Evolutionary conservation across 495 filamentous ascomycete species (phyloP), one percentile per base, ranked within the genome.

Genomic region (Daldinia childiae): DNA sequence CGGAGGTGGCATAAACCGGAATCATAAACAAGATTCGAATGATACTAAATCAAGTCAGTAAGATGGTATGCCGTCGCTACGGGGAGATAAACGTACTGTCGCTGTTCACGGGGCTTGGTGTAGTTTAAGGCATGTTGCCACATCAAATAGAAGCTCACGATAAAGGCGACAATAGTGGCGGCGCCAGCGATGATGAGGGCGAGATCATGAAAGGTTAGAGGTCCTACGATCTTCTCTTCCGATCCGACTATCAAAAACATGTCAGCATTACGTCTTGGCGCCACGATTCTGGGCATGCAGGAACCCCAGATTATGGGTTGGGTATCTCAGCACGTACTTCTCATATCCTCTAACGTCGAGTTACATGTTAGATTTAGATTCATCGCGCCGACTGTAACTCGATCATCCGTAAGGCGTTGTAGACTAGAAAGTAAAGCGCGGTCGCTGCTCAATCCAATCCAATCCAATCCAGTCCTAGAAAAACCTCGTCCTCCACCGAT

Each of bases 11-110:
- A 76, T 97, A 97, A 58, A 97, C 84, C 27, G 94, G 94, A 32
- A 97, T 87, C 93, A 97, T 96, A 74, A 93, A 90, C 4, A 97
- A 86, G 65, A 97, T 95, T 48, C 94, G 92, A 64, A 97, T 94
- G 67, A 97, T 95, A 77, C 84, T 88, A 68, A 19, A 45, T 30
- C 24, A 17, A 54, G 54, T 57, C 15, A 58, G 62, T 75, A 63
- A 76, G 62, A 52, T 58, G 1, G n/a, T 30, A 57, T n/a, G 55
- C 6, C 24, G 51, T 62, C 8, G 38, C 12, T 3, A 9, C 5
- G 34, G 14, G 15, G n/a, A 30, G n/a, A 56, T 50, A 19, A 58
- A 81, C 84, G 58, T 79, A 87, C 87, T 97, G 93, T 79, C 88
- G 90, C 75, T 97, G 93, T 79, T 97, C 91, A 67, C 85, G 82